A percentile compares a stretch with the other conserved stretches of the same genome.
Conservation (phyloP, 106 monocot genomes). For the Vanilla planifolia region DNA sequence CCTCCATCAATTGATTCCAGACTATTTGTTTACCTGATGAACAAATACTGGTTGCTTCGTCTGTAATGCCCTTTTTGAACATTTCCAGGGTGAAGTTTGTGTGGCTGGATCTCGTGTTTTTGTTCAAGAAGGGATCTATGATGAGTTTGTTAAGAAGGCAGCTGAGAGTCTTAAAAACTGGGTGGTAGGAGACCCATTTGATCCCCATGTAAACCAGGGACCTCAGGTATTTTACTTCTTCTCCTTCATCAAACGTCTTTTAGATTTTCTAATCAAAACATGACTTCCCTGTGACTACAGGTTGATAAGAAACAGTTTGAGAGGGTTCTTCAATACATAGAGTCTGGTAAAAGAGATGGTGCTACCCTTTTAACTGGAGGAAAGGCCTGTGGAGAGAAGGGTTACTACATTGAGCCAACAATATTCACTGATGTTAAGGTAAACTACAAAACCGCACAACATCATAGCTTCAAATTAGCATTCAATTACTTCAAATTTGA, state of each 20-base stretch:
- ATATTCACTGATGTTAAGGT: slow-evolving; percentile 82
- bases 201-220: slow-evolving; percentile 53
- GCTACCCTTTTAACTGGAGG: slow-evolving; percentile 62
- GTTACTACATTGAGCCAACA: slow-evolving; percentile 67
- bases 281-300: slow-evolving; percentile 23
- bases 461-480: too few relatives aligned
- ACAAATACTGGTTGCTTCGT: too few relatives aligned
- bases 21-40: too few relatives aligned
- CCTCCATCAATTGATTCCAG: background rate
- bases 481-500: too few relatives aligned
- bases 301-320: slow-evolving; percentile 62
- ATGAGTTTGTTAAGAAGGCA: slow-evolving; percentile 57
- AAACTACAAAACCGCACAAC: too few relatives aligned
- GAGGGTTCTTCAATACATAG: slow-evolving; percentile 55
- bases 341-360: slow-evolving; percentile 49
- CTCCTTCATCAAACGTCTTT: background rate
- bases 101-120: slow-evolving; percentile 64
- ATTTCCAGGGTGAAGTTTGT: slow-evolving; percentile 67
- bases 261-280: background rate
- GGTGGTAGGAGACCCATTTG: slow-evolving; percentile 80
- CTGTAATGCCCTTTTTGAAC: background rate
- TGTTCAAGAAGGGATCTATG: slow-evolving; percentile 83
- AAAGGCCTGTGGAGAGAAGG: slow-evolving; percentile 40
- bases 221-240: slow-evolving; percentile 45
- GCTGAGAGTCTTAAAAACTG: slow-evolving; percentile 46